These are phyloP conservation scores for Melastoma candidum DNA, from an alignment of 441 rosid genomes.

Conservation along the genomic window DNA sequence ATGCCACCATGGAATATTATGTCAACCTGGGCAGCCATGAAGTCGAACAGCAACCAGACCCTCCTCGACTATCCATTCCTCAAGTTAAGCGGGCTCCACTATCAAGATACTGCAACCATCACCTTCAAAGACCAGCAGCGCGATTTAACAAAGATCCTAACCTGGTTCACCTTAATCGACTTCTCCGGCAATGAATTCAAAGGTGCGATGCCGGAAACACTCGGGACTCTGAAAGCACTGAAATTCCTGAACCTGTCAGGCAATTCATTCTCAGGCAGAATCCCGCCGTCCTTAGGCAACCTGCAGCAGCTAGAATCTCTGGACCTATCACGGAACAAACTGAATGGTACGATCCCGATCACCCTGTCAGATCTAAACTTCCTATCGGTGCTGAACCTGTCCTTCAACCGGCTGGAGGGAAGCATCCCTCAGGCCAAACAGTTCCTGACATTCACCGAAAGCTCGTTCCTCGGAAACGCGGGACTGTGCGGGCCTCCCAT, in stretches of 20 bases:
- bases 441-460: neutral
- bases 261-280: neutral
- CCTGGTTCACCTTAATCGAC: neutral
- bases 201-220: neutral
- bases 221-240: neutral
- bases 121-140: neutral
- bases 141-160: neutral
- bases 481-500: no score
- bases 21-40: neutral
- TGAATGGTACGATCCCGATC: neutral
- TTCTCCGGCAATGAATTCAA: neutral
- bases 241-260: no score
- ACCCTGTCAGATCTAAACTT: constrained; percentile 1
- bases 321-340: neutral
- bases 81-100: neutral
- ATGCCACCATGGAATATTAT: neutral
- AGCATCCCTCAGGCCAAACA: constrained; percentile 1
- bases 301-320: neutral
- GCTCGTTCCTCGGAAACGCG: no score
- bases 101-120: neutral
- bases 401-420: neutral
- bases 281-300: neutral
- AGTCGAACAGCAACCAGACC: neutral
- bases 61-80: neutral
- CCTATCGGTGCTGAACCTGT: neutral